Conservation (phyloP, 768 basidiomycete genomes). For the Amanita subjunquillea region DNA sequence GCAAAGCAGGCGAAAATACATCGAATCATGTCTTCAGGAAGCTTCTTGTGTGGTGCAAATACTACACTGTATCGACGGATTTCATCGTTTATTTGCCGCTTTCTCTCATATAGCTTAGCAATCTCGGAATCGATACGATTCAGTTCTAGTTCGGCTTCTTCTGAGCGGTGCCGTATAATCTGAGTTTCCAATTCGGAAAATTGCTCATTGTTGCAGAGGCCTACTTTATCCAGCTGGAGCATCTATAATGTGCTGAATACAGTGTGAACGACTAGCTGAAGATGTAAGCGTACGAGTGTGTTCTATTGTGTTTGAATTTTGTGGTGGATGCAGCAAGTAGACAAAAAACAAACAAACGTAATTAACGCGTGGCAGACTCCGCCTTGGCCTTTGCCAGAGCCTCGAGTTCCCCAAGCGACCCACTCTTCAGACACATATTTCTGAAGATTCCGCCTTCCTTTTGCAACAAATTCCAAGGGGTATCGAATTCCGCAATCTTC, state of each 20-base stretch:
- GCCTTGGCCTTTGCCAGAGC: conserved; percentile 40
- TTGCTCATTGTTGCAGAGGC: neutral
- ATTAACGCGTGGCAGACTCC: neutral
- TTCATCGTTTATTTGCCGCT: neutral
- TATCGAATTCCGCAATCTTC: conserved; percentile 58
- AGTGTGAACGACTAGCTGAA: too few relatives aligned
- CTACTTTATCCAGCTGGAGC: neutral
- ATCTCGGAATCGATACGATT: neutral
- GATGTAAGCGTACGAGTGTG: too few relatives aligned
- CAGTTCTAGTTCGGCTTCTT: neutral
- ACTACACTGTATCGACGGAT: neutral
- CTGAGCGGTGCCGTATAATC: neutral
- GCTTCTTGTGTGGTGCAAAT: neutral
- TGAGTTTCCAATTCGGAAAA: neutral
- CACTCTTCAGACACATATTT: conserved; percentile 63
- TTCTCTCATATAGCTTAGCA: neutral
- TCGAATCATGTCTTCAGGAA: neutral
- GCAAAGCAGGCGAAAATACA: neutral
- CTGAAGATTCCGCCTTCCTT: conserved; percentile 57
- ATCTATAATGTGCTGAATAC: too few relatives aligned
- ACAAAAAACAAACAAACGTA: too few relatives aligned
- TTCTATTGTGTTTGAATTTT: too few relatives aligned
- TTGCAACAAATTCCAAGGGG: conserved; percentile 55
- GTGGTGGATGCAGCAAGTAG: too few relatives aligned
- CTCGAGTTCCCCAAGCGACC: conserved; percentile 53